Percentiles rank a stretch among this genome's conserved stretches.
These are phyloP conservation scores for Giardia muris DNA, from an alignment of 208 protist species.

Conservation along the genomic window DNA sequence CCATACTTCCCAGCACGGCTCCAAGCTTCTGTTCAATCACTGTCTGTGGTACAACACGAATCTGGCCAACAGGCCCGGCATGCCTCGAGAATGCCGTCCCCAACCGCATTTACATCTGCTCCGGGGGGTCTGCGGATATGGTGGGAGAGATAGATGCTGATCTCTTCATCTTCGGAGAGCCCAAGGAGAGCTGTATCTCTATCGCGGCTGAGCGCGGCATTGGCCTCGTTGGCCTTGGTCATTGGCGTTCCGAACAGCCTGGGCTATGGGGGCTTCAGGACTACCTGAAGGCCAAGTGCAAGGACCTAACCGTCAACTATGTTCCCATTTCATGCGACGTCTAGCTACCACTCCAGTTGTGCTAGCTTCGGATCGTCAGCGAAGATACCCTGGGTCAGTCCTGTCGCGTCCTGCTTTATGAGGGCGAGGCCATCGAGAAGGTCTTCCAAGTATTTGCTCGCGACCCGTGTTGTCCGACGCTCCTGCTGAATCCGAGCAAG, in stretches of 20 bases:
- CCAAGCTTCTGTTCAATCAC: not conserved
- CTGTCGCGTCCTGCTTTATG: no score
- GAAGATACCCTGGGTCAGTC: no score
- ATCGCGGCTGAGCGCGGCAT: not conserved
- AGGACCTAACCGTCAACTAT: not conserved
- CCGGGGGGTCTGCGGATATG: not conserved
- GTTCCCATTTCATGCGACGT: not conserved
- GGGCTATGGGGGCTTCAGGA: not conserved
- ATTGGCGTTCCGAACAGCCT: conserved; percentile 12
- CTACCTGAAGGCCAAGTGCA: not conserved
- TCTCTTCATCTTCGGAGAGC: conserved; percentile 14
- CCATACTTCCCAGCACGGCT: not conserved
- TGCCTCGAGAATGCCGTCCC: not conserved
- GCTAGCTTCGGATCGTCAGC: no score
- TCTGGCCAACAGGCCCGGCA: not conserved
- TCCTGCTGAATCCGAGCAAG: no score
- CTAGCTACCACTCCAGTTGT: no score
- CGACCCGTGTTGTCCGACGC: no score
- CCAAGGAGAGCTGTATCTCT: not conserved
- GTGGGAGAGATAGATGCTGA: not conserved
- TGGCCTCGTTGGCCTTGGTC: not conserved
- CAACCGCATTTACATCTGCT: conserved; percentile 9
- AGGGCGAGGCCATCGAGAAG: no score
- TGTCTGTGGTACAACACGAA: not conserved
- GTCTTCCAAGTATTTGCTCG: no score